Evolutionary conservation across 2,329 filamentous ascomycete genomes (phyloP).

Genomic region (Alternaria postmessia): DNA sequence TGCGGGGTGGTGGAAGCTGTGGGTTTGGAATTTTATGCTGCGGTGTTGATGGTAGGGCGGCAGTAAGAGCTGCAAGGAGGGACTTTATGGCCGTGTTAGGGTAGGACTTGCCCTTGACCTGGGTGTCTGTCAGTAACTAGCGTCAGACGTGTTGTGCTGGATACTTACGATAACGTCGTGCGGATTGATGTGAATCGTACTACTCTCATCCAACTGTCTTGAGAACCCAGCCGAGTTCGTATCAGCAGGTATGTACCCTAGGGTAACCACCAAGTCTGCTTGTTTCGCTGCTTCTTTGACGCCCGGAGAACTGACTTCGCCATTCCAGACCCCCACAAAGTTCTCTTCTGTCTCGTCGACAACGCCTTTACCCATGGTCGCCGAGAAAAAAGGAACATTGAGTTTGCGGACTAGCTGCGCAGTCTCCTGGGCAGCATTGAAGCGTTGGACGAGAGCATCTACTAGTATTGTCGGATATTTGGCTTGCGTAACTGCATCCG

Average conservation of each 20-base stretch:
- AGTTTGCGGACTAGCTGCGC: conserved; percentile 46
- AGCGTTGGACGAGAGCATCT: conserved; percentile 51
- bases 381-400: conserved; percentile 49
- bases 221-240: conserved; percentile 56
- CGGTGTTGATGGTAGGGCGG: conserved; percentile 31
- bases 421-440: conserved; percentile 48
- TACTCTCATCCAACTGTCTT: conserved; percentile 40
- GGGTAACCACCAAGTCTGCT: conserved; percentile 49
- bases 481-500: conserved; percentile 40
- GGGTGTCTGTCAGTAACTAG: neutral
- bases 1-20: conserved; percentile 35
- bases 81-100: conserved; percentile 49
- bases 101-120: conserved; percentile 45
- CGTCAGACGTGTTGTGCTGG: neutral
- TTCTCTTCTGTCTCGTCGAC: conserved; percentile 53
- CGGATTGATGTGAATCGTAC: conserved; percentile 49
- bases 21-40: conserved; percentile 37
- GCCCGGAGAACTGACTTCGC: conserved; percentile 49
- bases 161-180: conserved; percentile 44
- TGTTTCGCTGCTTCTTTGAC: conserved; percentile 47
- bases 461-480: conserved; percentile 52
- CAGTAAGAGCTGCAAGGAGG: conserved; percentile 42
- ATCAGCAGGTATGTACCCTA: conserved; percentile 53
- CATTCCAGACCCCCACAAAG: conserved; percentile 55
- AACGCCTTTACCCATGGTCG: conserved; percentile 55